A percentile compares a stretch with the other conserved stretches of the same genome.
Evolutionary conservation across 169 alveolate species (phyloP).

Genomic region (Plasmodium vinckei): DNA sequence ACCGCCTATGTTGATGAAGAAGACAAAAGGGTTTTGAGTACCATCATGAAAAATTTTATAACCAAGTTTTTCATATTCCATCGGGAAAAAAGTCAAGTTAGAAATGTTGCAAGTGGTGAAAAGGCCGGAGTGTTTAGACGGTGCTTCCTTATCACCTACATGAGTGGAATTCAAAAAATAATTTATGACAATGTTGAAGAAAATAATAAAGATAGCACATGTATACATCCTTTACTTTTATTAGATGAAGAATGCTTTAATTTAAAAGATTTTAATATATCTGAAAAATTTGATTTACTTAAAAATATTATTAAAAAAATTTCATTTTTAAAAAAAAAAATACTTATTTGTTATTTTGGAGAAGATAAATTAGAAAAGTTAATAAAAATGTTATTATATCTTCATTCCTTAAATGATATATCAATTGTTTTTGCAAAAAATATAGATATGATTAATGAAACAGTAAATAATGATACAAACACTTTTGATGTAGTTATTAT

Average conservation of each 20-base stretch:
- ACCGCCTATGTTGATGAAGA: conserved; percentile 6
- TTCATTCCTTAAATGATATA: conserved; percentile 7
- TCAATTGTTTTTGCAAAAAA: not conserved
- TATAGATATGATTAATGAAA: not conserved
- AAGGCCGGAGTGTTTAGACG: not conserved
- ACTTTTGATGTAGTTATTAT: conserved; percentile 38
- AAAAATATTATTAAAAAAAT: conserved; percentile 57
- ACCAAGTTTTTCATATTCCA: conserved; percentile 19
- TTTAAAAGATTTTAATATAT: conserved; percentile 66
- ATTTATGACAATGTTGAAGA: conserved; percentile 60
- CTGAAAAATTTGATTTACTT: conserved; percentile 66
- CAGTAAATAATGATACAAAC: not conserved
- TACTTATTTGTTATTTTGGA: conserved; percentile 64
- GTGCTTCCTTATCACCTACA: conserved; percentile 47
- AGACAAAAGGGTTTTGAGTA: conserved; percentile 6
- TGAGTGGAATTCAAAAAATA: conserved; percentile 71
- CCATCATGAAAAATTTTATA: conserved; percentile 14
- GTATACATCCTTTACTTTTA: conserved; percentile 57
- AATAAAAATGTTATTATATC: conserved; percentile 26
- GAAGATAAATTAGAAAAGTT: conserved; percentile 48
- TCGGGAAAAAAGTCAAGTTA: not conserved
- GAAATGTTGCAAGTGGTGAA: not conserved
- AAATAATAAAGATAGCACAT: conserved; percentile 19
- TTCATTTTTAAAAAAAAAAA: conserved; percentile 30
- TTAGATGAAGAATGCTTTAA: conserved; percentile 33